Conservation (phyloP, 306 rosid genomes). For the Parietaria judaica region DNA sequence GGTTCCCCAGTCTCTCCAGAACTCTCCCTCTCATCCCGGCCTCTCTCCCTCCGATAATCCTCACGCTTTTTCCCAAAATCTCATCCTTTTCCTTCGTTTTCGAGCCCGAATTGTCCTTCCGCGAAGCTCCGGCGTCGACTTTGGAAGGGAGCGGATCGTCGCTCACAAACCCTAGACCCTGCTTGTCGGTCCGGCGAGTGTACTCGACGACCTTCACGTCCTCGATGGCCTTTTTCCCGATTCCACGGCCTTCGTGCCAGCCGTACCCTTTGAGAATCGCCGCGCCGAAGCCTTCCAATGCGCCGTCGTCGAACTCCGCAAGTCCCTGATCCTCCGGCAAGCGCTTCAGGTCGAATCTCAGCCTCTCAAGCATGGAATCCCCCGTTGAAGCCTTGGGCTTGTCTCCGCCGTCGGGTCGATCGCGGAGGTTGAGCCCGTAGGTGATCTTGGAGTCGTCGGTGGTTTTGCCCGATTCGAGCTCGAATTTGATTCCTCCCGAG, state of each 20-base stretch:
- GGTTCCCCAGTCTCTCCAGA: conserved; percentile 27
- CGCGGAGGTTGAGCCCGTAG: conserved; percentile 48
- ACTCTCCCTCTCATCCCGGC: conserved; percentile 51
- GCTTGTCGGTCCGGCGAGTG: conserved; percentile 41
- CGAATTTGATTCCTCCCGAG: conserved; percentile 30
- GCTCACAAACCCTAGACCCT: conserved; percentile 66
- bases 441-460: conserved; percentile 32
- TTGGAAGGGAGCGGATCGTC: conserved; percentile 2
- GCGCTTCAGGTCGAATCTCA: conserved; percentile 43
- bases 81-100: conserved; percentile 10
- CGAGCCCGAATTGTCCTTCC: not conserved
- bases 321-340: conserved; percentile 58
- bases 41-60: conserved; percentile 51
- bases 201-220: conserved; percentile 53
- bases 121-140: not conserved
- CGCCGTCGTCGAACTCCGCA: conserved; percentile 56
- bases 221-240: conserved; percentile 62
- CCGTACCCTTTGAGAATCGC: conserved; percentile 85
- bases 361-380: conserved; percentile 33
- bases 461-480: conserved; percentile 18
- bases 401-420: not conserved
- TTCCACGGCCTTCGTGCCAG: conserved; percentile 76
- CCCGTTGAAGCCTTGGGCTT: conserved; percentile 16
- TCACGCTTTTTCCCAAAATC: conserved; percentile 31
- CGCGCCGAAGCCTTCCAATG: conserved; percentile 71